Evolutionary conservation across 2,329 filamentous ascomycete species (phyloP), one percentile per base, ranked within the genome.

Genomic region (Aspergillus pseudotamarii): DNA sequence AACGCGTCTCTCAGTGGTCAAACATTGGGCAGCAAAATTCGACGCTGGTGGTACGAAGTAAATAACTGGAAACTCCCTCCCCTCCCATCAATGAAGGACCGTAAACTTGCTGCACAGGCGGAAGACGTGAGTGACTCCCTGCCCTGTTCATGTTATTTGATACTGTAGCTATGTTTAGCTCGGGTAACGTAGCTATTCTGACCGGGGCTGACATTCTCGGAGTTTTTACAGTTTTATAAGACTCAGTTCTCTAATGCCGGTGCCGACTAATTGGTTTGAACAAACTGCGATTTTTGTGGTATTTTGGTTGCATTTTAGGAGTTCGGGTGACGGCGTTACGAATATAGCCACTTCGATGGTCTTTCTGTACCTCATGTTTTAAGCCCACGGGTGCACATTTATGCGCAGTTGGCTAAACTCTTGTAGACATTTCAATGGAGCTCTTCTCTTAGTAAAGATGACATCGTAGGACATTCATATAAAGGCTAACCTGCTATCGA

Each of bases 11-110:
- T 97, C 68, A 89, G 88, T 66, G 95, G 95, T 10, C 88, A 87
- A 70, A 89, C 88, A 30, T 81, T 91, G 19, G 95, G 95, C 26
- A 92, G 91, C 8, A 87, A 86, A 69, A 81, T 95, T 56, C 85
- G 95, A 71, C 85, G 93, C 68, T 98, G 94, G 95, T 99, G 95
- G 94, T 97, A 93, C 82, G 87, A 86, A 26, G 91, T 96, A 21
- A 98, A 98, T 75, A 93, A 96, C 73, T 98, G 95, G 95, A 84
- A 85, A 56, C 78, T 94, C 62, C 90, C 90, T 5, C 73, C 79
- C 26, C 46, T 71, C 46, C 58, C 65, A n/a, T 69, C 71, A 46
- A 63, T 64, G n/a, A 68, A 68, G 62, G 65, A 73, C 61, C 64
- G 67, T n/a, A 74, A 75, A 60, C 60, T 80, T 51, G 76, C 78